Evolutionary conservation across 2,329 filamentous ascomycete species (phyloP).

Genomic region (Neoarthrinium moseri): DNA sequence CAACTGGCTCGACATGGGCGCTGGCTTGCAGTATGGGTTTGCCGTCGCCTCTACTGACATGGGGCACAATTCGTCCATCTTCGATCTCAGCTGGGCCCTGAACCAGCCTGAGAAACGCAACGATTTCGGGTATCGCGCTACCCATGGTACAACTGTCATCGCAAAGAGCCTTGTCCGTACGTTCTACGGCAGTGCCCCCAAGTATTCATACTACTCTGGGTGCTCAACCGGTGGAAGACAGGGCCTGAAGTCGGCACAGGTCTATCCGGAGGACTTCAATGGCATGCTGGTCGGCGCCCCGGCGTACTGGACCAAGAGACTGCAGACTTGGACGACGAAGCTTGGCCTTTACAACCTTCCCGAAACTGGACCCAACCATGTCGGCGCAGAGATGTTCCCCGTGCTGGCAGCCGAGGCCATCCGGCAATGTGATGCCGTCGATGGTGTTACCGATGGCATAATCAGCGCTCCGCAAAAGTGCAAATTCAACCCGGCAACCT

Average conservation of each 20-base stretch:
- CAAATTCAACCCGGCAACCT: neutral
- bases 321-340: constrained; percentile 20
- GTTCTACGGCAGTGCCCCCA: constrained; percentile 36
- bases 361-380: neutral
- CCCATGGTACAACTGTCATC: constrained; percentile 27
- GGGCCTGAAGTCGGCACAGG: constrained; percentile 43
- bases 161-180: constrained; percentile 39
- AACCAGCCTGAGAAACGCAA: constrained; percentile 16
- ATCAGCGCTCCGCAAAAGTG: constrained; percentile 5
- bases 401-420: constrained; percentile 1
- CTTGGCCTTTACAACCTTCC: constrained; percentile 3
- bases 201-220: constrained; percentile 47
- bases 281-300: constrained; percentile 40
- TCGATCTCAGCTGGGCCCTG: constrained; percentile 22
- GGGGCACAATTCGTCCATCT: constrained; percentile 20
- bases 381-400: neutral
- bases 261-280: constrained; percentile 41
- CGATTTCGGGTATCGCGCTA: constrained; percentile 5
- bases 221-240: constrained; percentile 53
- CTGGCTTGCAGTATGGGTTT: constrained; percentile 25
- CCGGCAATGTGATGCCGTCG: constrained; percentile 3
- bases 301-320: constrained; percentile 19
- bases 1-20: constrained; percentile 28
- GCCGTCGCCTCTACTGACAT: constrained; percentile 30
- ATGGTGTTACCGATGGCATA: constrained; percentile 8